Evolutionary conservation across 2,329 filamentous ascomycete species (phyloP).

Genomic region (Phoma sp.): DNA sequence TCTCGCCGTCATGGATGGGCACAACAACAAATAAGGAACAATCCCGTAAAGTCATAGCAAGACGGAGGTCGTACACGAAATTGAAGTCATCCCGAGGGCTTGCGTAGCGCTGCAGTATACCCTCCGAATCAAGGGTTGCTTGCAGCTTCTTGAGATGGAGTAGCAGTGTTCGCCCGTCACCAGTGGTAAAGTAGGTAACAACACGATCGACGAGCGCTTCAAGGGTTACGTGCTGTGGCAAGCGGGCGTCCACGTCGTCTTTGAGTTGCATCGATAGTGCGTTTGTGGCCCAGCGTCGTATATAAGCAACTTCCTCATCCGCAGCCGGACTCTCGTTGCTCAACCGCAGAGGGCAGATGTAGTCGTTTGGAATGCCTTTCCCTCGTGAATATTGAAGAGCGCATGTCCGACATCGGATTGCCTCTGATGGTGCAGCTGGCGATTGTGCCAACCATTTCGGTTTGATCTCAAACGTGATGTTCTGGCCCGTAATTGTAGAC

Average conservation of each 20-base stretch:
- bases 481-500: slow-evolving; percentile 28
- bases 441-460: slow-evolving; percentile 59
- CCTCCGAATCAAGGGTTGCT: slow-evolving; percentile 46
- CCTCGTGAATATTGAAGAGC: slow-evolving; percentile 50
- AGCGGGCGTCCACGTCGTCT: background rate
- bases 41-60: slow-evolving; percentile 58
- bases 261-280: slow-evolving; percentile 9
- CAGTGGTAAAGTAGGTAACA: slow-evolving; percentile 34
- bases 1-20: slow-evolving; percentile 10
- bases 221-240: background rate
- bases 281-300: slow-evolving; percentile 23
- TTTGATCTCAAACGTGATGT: slow-evolving; percentile 53
- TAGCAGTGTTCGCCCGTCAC: slow-evolving; percentile 48
- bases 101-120: slow-evolving; percentile 27
- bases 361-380: slow-evolving; percentile 15
- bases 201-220: slow-evolving; percentile 22
- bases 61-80: slow-evolving; percentile 30
- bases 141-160: slow-evolving; percentile 49
- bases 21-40: slow-evolving; percentile 55
- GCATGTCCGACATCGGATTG: slow-evolving; percentile 56
- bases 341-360: slow-evolving; percentile 53
- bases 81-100: slow-evolving; percentile 12
- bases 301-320: slow-evolving; percentile 21
- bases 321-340: slow-evolving; percentile 35
- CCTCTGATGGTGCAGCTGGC: slow-evolving; percentile 50